Conservation (phyloP, 1,284 basidiomycete species). For the Entoloma clypeatum region DNA sequence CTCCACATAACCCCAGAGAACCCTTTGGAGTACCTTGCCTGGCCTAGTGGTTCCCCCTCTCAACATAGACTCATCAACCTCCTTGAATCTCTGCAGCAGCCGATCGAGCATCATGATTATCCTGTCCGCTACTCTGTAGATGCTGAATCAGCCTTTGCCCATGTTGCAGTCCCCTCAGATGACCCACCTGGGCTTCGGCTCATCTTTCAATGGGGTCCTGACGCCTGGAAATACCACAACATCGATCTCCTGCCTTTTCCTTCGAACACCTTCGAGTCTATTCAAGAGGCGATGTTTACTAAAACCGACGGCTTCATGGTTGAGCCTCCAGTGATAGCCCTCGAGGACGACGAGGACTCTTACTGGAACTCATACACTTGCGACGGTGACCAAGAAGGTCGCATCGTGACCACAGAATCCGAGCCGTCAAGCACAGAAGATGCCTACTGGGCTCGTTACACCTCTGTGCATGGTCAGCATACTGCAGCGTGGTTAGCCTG, state of each 20-base stretch:
- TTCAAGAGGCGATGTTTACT: conserved; percentile 34
- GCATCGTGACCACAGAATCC: conserved; percentile 12
- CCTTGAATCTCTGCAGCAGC: conserved; percentile 41
- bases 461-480: conserved; percentile 62
- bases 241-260: conserved; percentile 71
- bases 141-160: conserved; percentile 55
- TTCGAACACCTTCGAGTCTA: conserved; percentile 37
- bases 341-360: conserved; percentile 40
- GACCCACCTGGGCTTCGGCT: conserved; percentile 46
- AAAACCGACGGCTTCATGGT: conserved; percentile 29
- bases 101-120: conserved; percentile 32
- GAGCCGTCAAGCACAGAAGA: conserved; percentile 48
- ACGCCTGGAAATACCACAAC: conserved; percentile 71
- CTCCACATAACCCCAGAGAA: conserved; percentile 50
- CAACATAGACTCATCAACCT: conserved; percentile 38
- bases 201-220: conserved; percentile 62
- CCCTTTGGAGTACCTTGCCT: conserved; percentile 57
- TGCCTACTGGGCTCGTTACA: conserved; percentile 72
- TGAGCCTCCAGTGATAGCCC: conserved; percentile 23
- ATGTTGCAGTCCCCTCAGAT: conserved; percentile 47
- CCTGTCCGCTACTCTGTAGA: conserved; percentile 56
- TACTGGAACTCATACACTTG: conserved; percentile 66
- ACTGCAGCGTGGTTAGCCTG: too few relatives aligned
- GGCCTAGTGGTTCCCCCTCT: conserved; percentile 46
- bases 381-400: conserved; percentile 30